phyloP scores from a whole-genome alignment of 2,329 filamentous ascomycete genomes.

The Talaromyces albobiverticillius region DNA sequence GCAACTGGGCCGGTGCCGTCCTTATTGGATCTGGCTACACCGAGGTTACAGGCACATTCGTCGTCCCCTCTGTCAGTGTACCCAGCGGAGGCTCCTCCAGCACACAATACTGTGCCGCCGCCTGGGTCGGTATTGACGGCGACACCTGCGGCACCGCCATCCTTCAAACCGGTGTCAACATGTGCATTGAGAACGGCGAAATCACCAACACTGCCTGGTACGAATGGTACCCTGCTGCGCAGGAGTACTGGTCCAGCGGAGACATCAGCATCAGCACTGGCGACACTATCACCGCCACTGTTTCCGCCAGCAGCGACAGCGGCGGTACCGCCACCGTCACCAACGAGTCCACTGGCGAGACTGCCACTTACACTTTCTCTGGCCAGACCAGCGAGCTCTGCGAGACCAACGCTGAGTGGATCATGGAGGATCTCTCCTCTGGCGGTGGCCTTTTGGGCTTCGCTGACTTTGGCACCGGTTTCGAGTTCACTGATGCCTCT shows the following conservation, averaged over 20 bases:
- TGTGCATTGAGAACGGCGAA: slow-evolving; percentile 41
- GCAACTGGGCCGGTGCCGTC: slow-evolving; percentile 61
- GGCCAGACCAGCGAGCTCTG: slow-evolving; percentile 40
- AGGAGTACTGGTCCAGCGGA: slow-evolving; percentile 52
- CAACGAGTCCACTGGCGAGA: slow-evolving; percentile 53
- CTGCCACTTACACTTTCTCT: slow-evolving; percentile 51
- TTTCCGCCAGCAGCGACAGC: slow-evolving; percentile 40
- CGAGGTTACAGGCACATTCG: slow-evolving; percentile 44
- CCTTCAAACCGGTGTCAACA: slow-evolving; percentile 58
- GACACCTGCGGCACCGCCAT: slow-evolving; percentile 55
- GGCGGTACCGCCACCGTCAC: slow-evolving; percentile 48
- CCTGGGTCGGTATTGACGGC: slow-evolving; percentile 63
- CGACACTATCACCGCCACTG: slow-evolving; percentile 43
- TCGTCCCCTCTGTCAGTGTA: slow-evolving; percentile 48
- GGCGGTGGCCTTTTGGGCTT: slow-evolving; percentile 41
- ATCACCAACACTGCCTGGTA: slow-evolving; percentile 57
- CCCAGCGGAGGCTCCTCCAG: slow-evolving; percentile 42
- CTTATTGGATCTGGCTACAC: slow-evolving; percentile 52
- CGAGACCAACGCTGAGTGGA: slow-evolving; percentile 61
- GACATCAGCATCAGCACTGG: slow-evolving; percentile 46
- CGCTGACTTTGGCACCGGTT: slow-evolving; percentile 46
- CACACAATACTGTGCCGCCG: slow-evolving; percentile 37
- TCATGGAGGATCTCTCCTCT: slow-evolving; percentile 56
- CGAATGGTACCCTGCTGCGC: slow-evolving; percentile 57
- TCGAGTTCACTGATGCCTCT: slow-evolving; percentile 37